Conservation (phyloP, 805 yeast genomes). For the Isabelozyma gotoi region DNA sequence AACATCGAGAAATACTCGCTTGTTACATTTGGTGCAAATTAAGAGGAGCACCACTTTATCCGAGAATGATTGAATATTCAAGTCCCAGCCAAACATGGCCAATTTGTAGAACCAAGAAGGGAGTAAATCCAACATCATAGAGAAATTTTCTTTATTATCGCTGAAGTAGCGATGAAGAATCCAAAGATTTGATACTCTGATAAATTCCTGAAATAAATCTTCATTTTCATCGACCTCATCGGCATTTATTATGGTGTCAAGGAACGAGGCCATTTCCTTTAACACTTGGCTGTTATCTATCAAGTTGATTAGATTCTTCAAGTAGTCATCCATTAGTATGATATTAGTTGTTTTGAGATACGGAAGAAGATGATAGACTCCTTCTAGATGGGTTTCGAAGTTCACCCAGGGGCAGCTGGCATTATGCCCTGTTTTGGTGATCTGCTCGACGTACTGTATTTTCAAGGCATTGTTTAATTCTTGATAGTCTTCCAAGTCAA, state of each 20-base stretch:
- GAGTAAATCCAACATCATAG: constrained; percentile 17
- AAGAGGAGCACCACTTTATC: constrained; percentile 26
- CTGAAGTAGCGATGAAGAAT: constrained; percentile 26
- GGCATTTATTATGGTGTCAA: constrained; percentile 4
- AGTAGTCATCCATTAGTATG: constrained; percentile 25
- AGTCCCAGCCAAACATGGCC: constrained; percentile 39
- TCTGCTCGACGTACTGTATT: constrained; percentile 23
- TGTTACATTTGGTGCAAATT: constrained; percentile 38
- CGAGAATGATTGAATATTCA: constrained; percentile 29
- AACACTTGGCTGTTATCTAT: constrained; percentile 22
- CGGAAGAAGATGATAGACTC: constrained; percentile 35
- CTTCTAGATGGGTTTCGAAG: constrained; percentile 31
- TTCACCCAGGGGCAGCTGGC: constrained; percentile 36
- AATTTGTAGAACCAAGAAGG: constrained; percentile 35
- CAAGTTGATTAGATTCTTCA: constrained; percentile 25
- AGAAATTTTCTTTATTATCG: constrained; percentile 36
- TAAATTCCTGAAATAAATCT: constrained; percentile 10
- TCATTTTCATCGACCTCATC: constrained; percentile 5
- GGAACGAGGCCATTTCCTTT: constrained; percentile 7
- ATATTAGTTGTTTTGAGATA: constrained; percentile 28
- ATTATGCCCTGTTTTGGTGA: constrained; percentile 26
- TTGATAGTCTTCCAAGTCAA: constrained; percentile 20
- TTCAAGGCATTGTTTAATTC: constrained; percentile 22
- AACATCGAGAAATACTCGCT: constrained; percentile 27
- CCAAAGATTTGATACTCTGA: constrained; percentile 29